Conservation (phyloP, 345 rosid genomes). For the Corchorus olitorius region DNA sequence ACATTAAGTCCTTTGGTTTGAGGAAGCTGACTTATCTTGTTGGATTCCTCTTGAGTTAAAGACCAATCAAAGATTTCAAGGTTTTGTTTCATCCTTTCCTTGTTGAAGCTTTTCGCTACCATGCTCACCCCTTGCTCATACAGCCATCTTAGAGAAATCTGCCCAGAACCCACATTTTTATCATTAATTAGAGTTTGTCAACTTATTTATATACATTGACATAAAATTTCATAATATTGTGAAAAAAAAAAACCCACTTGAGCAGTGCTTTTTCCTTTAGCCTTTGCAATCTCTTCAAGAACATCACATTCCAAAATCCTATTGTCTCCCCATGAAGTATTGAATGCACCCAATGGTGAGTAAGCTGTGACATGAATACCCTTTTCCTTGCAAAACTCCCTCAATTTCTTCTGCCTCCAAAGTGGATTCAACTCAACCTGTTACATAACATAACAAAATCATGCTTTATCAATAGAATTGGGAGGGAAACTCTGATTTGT, state of each 20-base stretch:
- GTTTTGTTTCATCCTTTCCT: conserved; percentile 40
- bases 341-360: conserved; percentile 63
- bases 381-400: conserved; percentile 56
- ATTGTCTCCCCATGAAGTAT: conserved; percentile 61
- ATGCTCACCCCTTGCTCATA: conserved; percentile 38
- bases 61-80: conserved; percentile 28
- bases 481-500: too few relatives aligned
- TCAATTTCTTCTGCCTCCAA: conserved; percentile 71
- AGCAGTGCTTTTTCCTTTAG: conserved; percentile 67
- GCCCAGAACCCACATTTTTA: too few relatives aligned
- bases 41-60: background rate
- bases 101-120: conserved; percentile 37
- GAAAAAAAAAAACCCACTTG: conserved; percentile 38
- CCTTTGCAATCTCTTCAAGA: conserved; percentile 56
- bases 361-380: conserved; percentile 57
- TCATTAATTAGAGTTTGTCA: too few relatives aligned
- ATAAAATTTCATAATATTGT: too few relatives aligned
- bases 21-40: background rate
- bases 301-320: conserved; percentile 29
- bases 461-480: too few relatives aligned
- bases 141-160: conserved; percentile 34
- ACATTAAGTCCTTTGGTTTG: background rate
- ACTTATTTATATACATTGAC: too few relatives aligned
- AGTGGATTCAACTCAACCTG: conserved; percentile 73
- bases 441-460: background rate